Conservation (phyloP, 1,284 basidiomycete species). For the Moesziomyces globuligerus region DNA sequence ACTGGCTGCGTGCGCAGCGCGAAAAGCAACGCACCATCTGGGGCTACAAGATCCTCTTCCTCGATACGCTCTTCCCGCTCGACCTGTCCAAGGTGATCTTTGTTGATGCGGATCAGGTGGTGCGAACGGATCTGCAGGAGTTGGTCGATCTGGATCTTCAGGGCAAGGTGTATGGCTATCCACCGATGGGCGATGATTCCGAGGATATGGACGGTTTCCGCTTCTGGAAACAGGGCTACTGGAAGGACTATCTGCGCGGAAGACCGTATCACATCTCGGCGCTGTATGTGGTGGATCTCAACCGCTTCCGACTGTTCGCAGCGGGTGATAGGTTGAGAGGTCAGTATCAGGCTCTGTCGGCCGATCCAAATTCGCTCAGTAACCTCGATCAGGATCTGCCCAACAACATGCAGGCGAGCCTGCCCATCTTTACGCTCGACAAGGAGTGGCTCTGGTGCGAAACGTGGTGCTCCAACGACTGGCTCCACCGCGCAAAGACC, state of each 20-base stretch:
- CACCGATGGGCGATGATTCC: constrained; percentile 96
- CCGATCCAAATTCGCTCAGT: constrained; percentile 89
- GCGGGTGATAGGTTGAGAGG: constrained; percentile 85
- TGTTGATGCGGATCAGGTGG: constrained; percentile 88
- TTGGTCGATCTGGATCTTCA: constrained; percentile 89
- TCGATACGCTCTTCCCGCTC: constrained; percentile 98
- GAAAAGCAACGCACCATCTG: constrained; percentile 98
- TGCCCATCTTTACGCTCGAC: constrained; percentile 61
- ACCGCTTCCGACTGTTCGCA: constrained; percentile 81
- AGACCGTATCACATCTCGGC: constrained; percentile 71
- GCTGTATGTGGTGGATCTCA: constrained; percentile 94
- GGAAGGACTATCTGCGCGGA: constrained; percentile 54
- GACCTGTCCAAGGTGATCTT: constrained; percentile 98
- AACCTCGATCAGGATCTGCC: constrained; percentile 84
- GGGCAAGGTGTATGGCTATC: constrained; percentile 76
- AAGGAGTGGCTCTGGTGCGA: constrained; percentile 67
- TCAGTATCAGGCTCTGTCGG: constrained; percentile 90
- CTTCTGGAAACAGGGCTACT: constrained; percentile 89
- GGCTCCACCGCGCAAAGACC: constrained; percentile 61
- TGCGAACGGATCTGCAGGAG: constrained; percentile 92
- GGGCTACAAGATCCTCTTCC: constrained; percentile 98
- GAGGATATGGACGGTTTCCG: constrained; percentile 92
- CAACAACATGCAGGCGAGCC: constrained; percentile 56
- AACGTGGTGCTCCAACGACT: constrained; percentile 64
- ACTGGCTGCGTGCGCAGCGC: constrained; percentile 92